Evolutionary conservation across 805 yeast species (phyloP), one percentile per base, ranked within the genome.

Genomic region (Candida sithepensis): DNA sequence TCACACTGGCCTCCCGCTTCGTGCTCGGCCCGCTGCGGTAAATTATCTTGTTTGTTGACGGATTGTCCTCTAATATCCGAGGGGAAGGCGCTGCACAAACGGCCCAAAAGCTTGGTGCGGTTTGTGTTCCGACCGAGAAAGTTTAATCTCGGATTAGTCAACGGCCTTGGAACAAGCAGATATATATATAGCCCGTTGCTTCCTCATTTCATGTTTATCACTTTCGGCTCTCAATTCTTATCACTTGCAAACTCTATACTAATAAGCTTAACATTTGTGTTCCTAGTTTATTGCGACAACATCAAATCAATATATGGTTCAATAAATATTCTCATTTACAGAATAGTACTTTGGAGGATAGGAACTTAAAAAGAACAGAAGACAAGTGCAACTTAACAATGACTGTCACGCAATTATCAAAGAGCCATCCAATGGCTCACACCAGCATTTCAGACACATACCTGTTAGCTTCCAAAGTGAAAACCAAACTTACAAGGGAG

Each of bases 401-500:
- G 22, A 32, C 21, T 22, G 8, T 21, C n/a, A 30, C 13, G 3
- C 26, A 13, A 19, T 9, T 30, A 33, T 5, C 24, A 21, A 14
- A 21, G 10, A 42, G 23, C 13, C 22, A 39, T 22, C 4, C 21
- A 8, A 22, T 39, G 41, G 14, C 41, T 14, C 26, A n/a, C 8
- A 22, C 43, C 9, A 48, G 34, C 44, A 52, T 48, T 34, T 72
- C 81, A 2, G 79, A 81, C 49, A 70, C 85, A 5, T 84, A 81
- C 63, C 58, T 77, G 13, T 71, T 84, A 45, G 89, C 89, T 21
- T 74, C 84, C 37, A 75, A 71, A 55, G 91, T 85, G 32, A 79
- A 85, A 59, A 57, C 73, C 18, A 84, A 82, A 67, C 74, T 84
- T 22, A 80, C 86, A 39, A 70, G 66, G 46, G 87, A 84, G 56